phyloP scores from a whole-genome alignment of 129 eudicot genomes.

The Flaveria sonorensis region DNA sequence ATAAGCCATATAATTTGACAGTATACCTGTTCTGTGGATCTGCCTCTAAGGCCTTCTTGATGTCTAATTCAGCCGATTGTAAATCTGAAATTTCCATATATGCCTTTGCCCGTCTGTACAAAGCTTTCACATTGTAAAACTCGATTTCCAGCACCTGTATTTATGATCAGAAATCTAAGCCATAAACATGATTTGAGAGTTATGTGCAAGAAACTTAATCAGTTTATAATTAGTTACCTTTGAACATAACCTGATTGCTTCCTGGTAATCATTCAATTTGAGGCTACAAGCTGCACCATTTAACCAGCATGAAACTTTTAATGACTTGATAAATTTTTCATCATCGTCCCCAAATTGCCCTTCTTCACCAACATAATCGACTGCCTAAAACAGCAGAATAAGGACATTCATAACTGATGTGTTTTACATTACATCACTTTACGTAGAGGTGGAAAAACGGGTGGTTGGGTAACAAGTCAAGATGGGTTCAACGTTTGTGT shows the following conservation, averaged over 20 bases:
- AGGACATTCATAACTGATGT: background rate
- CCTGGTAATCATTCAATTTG: background rate
- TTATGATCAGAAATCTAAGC: background rate
- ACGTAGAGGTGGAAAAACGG: too few relatives aligned
- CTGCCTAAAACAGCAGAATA: slow-evolving; percentile 43
- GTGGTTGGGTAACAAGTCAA: too few relatives aligned
- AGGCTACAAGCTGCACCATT: slow-evolving; percentile 34
- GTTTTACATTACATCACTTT: too few relatives aligned
- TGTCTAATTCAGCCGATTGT: slow-evolving; percentile 60
- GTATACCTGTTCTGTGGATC: slow-evolving; percentile 63
- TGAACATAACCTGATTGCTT: slow-evolving; percentile 49
- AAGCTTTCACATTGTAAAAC: slow-evolving; percentile 63
- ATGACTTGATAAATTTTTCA: slow-evolving; percentile 42
- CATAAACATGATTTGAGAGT: slow-evolving; percentile 5
- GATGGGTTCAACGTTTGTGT: too few relatives aligned
- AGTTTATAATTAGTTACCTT: slow-evolving; percentile 41
- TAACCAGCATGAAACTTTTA: slow-evolving; percentile 52
- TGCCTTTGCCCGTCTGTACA: slow-evolving; percentile 72
- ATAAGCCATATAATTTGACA: background rate
- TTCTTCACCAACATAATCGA: slow-evolving; percentile 57
- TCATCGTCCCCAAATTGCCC: slow-evolving; percentile 48
- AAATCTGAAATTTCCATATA: slow-evolving; percentile 54
- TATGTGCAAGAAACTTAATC: background rate
- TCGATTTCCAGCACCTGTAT: slow-evolving; percentile 63
- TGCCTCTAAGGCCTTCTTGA: slow-evolving; percentile 68